Evolutionary conservation across 169 alveolate genomes (phyloP), one percentile per base, ranked within the genome.

Genomic region (Plasmodium chabaudi): DNA sequence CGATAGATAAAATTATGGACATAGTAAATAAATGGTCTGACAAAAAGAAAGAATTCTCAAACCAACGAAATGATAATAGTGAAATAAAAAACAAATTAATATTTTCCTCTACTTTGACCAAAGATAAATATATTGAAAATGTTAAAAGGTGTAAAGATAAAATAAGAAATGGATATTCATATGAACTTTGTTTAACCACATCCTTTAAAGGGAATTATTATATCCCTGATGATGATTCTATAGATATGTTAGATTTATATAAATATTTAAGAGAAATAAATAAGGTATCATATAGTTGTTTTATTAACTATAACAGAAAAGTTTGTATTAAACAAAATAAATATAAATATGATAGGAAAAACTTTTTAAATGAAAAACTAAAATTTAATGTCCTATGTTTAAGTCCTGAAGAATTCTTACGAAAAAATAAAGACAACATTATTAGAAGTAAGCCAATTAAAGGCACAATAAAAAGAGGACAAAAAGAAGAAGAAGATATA

Each of bases 181-280:
- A 92, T 57, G 95, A 92, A 59, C 90, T 88, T 13, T 92, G 94
- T 56, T 79, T 92, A 56, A 92, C 95, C 1, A 89, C 87, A 39
- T 59, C 88, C 63, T 63, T 92, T 69, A 1, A 0, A 5, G 93
- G 84, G 0, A 0, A 42, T 1, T 44, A 44, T 51, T 34, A 9
- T 23, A 56, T 57, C 13, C 5, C 46, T n/a, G 9, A 15, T 44
- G 2, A 12, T 13, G 9, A 25, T 60, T 9, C 49, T 15, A 10
- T 15, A 10, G 25, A 39, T n/a, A 46, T 15, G 6, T 10, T 51
- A 2, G 59, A 51, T 51, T 51, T 51, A 15, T 51, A 51, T 51
- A 13, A 12, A 51, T 15, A 51, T 51, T 15, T 51, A 7, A 51
- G 59, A 51, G 6, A 3, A 12, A 3, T 51, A 15, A 51, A 51